Conservation (phyloP, 208 protist genomes). For the Blastocrithidia nonstop region DNA sequence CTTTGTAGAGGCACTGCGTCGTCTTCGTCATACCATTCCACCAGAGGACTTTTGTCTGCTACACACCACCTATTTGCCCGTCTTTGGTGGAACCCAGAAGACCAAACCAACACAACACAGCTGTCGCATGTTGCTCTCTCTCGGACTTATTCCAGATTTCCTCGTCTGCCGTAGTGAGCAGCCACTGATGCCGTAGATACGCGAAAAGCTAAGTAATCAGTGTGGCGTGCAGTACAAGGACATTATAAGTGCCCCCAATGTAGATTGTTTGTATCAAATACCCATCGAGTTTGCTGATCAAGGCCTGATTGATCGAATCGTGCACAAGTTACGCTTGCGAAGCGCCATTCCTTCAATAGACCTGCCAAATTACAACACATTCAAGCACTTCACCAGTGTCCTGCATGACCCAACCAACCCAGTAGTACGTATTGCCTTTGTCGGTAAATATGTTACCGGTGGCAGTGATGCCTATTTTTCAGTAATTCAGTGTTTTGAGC, state of each 20-base stretch:
- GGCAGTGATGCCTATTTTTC: conserved; percentile 96
- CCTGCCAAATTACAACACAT: conserved; percentile 54
- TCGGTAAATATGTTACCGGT: conserved; percentile 96
- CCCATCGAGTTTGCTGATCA: conserved; percentile 87
- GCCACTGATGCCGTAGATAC: conserved; percentile 57
- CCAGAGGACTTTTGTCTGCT: conserved; percentile 79
- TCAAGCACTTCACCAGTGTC: conserved; percentile 51
- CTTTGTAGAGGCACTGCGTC: conserved; percentile 96
- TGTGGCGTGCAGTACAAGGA: conserved; percentile 91
- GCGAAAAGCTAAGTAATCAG: conserved; percentile 93
- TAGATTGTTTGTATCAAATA: conserved; percentile 93
- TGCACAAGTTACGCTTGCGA: conserved; percentile 64
- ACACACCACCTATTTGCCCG: conserved; percentile 81
- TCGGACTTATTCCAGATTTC: conserved; percentile 96
- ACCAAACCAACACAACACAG: conserved; percentile 99
- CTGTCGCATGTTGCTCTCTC: conserved; percentile 88
- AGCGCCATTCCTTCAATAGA: conserved; percentile 9
- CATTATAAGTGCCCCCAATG: conserved; percentile 94
- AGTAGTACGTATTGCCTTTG: conserved; percentile 91
- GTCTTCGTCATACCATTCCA: conserved; percentile 66
- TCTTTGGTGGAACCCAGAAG: conserved; percentile 95
- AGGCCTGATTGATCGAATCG: conserved; percentile 53
- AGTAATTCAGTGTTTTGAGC: conserved; percentile 94
- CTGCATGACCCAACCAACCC: conserved; percentile 61
- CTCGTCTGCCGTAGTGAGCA: conserved; percentile 94